Evolutionary conservation across 164 flowering plant species (phyloP), one percentile per base, ranked within the genome.

Genomic region (Stephania yunnanensis): DNA sequence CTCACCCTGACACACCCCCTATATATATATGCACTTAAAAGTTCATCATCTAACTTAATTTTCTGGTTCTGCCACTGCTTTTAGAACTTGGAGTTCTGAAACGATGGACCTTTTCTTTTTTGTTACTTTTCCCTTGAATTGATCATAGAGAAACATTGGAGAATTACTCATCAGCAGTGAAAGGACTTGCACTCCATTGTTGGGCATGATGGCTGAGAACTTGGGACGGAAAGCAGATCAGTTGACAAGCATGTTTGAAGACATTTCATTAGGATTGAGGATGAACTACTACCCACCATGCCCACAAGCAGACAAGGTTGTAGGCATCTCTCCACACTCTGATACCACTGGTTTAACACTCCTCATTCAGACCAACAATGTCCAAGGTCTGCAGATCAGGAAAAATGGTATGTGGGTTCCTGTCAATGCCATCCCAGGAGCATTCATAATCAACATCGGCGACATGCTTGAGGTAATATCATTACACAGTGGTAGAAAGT

Each of bases 251-350:
- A 36, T 68, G 46, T 68, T 68, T 68, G 46, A 68, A 29, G 15
- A 15, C 12, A 29, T 25, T 9, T 10, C 7, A 36, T n/a, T 36
- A 68, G n/a, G 5, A 10, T 0, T 68, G 22, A 68, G 71, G 70
- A 29, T 68, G 44, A 68, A 68, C 19, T 68, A 68, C 46, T 68
- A 68, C n/a, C 71, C 22, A 36, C 46, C 48, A 68, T 42, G 71
- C 46, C 20, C n/a, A 30, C 22, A 68, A 31, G 46, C 71, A 68
- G 71, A 68, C 46, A 68, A 68, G 48, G 71, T 68, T 36, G 13
- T 68, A 5, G 71, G 71, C n/a, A 68, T 68, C n/a, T 68, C 71
- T 68, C 71, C 71, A 11, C 48, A 42, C 46, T 68, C 71, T 68
- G 71, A 68, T 36, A 50, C 71, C 17, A 36, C 46, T 30, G 46